Evolutionary conservation across 2,329 filamentous ascomycete genomes (phyloP).

Genomic region (Aureobasidium uvarum): DNA sequence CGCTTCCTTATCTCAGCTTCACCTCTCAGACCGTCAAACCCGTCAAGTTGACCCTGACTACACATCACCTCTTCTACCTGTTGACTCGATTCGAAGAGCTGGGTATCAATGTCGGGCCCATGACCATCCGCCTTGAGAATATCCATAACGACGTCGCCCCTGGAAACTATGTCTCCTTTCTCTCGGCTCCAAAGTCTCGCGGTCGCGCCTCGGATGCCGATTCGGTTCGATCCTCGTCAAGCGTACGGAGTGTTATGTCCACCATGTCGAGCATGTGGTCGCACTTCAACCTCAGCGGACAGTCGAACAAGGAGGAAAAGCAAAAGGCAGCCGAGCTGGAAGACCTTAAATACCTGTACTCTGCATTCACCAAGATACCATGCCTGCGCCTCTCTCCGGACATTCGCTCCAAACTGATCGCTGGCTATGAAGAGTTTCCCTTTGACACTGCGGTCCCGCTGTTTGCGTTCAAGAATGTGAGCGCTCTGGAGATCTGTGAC

Average conservation of each 20-base stretch:
- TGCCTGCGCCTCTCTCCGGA: conserved; percentile 89
- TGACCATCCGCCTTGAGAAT: conserved; percentile 95
- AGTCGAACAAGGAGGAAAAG: conserved; percentile 79
- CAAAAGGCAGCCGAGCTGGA: conserved; percentile 81
- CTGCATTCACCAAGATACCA: conserved; percentile 96
- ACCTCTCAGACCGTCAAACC: conserved; percentile 83
- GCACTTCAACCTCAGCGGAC: conserved; percentile 78
- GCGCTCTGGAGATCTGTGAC: conserved; percentile 88
- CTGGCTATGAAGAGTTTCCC: conserved; percentile 94
- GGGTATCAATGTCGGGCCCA: conserved; percentile 84
- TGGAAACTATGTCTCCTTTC: conserved; percentile 93
- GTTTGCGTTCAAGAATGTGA: conserved; percentile 96
- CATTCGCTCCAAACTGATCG: conserved; percentile 83
- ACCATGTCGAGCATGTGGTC: conserved; percentile 94
- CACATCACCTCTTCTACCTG: conserved; percentile 95
- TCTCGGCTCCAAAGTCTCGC: conserved; percentile 77
- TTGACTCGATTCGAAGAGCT: conserved; percentile 94
- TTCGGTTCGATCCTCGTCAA: conserved; percentile 93
- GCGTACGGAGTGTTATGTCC: conserved; percentile 95
- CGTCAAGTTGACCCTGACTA: conserved; percentile 86
- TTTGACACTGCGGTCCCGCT: conserved; percentile 96
- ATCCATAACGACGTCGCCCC: conserved; percentile 83
- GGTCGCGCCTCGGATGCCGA: conserved; percentile 78
- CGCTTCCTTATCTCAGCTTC: conserved; percentile 80
- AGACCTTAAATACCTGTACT: conserved; percentile 95